Percentiles rank a stretch among this genome's conserved stretches.
Conservation (phyloP, 2,329 filamentous ascomycete species). For the Orbilia blumenaviensis region DNA sequence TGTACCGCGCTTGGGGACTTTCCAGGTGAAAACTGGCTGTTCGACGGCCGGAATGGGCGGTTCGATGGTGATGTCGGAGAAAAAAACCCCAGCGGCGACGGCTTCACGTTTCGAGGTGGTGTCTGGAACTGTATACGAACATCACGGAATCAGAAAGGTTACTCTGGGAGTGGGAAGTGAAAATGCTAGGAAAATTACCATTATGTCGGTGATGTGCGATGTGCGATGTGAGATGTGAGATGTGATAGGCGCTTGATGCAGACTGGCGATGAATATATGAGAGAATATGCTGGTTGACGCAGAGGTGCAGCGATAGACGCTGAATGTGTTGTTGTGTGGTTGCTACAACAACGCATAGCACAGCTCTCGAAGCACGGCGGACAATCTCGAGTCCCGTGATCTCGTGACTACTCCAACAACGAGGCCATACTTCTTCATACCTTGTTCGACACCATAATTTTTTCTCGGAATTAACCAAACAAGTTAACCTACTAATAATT, state of each 20-base stretch:
- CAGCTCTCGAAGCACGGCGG: not conserved
- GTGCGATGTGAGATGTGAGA: not conserved
- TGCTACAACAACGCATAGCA: slow-evolving; percentile 40
- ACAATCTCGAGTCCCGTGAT: not conserved
- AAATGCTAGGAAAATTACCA: slow-evolving; percentile 15
- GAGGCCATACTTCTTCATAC: no score
- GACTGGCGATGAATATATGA: slow-evolving; percentile 15
- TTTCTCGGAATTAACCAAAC: no score
- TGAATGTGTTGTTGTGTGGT: slow-evolving; percentile 35
- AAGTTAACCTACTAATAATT: no score
- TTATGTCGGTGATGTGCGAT: slow-evolving; percentile 12
- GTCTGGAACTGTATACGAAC: slow-evolving; percentile 40
- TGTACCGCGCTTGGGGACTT: slow-evolving; percentile 2
- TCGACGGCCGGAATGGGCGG: slow-evolving; percentile 36
- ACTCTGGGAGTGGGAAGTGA: not conserved
- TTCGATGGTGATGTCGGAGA: slow-evolving; percentile 38
- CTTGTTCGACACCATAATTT: no score
- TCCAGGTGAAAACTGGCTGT: slow-evolving; percentile 45
- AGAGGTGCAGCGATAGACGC: not conserved
- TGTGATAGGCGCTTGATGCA: slow-evolving; percentile 5
- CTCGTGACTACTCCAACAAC: no score
- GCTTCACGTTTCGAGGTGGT: slow-evolving; percentile 56
- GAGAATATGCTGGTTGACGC: not conserved
- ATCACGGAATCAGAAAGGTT: not conserved
- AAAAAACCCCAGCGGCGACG: slow-evolving; percentile 56